Base-by-base conservation (phyloP, 192 early-diverging fungal species). In the Rhizoclosmatium sp. region DNA sequence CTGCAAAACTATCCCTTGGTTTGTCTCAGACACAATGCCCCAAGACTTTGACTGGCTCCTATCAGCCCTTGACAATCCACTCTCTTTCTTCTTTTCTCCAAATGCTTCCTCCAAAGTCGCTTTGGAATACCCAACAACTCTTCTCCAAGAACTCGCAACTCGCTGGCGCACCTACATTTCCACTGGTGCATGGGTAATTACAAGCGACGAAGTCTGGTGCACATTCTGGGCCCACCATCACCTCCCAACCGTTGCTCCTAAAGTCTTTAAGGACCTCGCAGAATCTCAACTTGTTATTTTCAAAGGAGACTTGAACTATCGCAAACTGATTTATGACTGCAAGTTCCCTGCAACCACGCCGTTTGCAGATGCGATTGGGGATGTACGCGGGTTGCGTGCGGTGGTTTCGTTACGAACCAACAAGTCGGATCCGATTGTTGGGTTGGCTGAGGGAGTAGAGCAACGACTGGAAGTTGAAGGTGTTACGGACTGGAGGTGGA, bases 231-330 rank as follows among this genome's bases (percentile, higher is more conserved):
- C 96, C 0, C 98, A 92, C 86, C 89, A 93, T 80, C 91, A 95
- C 62, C 84, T 99, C 46, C 88, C 88, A 7, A 90, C 86, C 2
- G 84, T 87, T 60, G 92, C 90, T 21, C 86, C 88, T 31, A 89
- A 89, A 31, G 79, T 97, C 12, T 96, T 89, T 82, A 83, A 89
- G 82, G 89, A 86, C 76, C 87, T 48, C 65, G 67, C 14, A 80
- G 85, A 51, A 83, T 19, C 94, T 1, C 85, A 91, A 44, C 60
- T 95, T 31, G 85, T 94, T 56, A 90, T 99, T 14, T 98, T 96
- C 81, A 99, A 99, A 83, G 98, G 98, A 47, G 98, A 99, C 78
- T 82, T 99, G 73, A 99, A 98, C 86, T 98, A 95, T 82, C 88
- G 97, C 60, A 99, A 99, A 82, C 73, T 96, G 44, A 89, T 94